Evolutionary conservation across 495 filamentous ascomycete genomes (phyloP), one percentile per base, ranked within the genome.

Genomic region (Daldinia bambusicola): DNA sequence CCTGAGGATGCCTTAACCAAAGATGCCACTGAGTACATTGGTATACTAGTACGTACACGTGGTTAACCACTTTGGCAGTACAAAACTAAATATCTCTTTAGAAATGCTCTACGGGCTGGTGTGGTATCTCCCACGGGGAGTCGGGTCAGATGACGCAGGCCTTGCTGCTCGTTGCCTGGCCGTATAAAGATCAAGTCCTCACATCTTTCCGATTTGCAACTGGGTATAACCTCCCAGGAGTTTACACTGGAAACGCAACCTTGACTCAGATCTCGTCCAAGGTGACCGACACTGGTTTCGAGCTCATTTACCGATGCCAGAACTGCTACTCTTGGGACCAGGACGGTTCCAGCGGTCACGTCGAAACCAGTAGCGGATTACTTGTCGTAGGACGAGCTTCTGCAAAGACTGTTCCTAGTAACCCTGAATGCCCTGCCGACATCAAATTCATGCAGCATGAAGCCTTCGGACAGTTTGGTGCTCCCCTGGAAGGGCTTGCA

Each of bases 221-320:
- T 26, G 86, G 85, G 20, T 92, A 91, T 74, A 79, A 81, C 55
- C 74, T 84, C 8, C 90, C 90, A 0, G 80, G 77, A 12, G 67
- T 85, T 32, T 92, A 91, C 73, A 82, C 78, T n/a, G 89, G 88
- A 56, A 84, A 83, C 69, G 88, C 88, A 26, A 87, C 83, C 31
- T 52, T 87, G 9, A 88, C 86, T 2, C 85, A 85, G 64, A 85
- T 91, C 67, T 85, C 83, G 26, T 80, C 83, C 12, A 83, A 73
- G 37, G 77, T 89, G 59, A 89, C 84, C 63, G 79, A 79, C 41
- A 81, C 76, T 50, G 67, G 80, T 63, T 92, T 86, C 72, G 84
- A 85, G 66, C 72, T 89, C 36, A 82, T 89, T 50, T 91, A 89
- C 78, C 82, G 86, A 20, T 92, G 89, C 81, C 78, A 88, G 75